Evolutionary conservation across 805 yeast genomes (phyloP), one percentile per base, ranked within the genome.

Genomic region (Isabelozyma gotoi): DNA sequence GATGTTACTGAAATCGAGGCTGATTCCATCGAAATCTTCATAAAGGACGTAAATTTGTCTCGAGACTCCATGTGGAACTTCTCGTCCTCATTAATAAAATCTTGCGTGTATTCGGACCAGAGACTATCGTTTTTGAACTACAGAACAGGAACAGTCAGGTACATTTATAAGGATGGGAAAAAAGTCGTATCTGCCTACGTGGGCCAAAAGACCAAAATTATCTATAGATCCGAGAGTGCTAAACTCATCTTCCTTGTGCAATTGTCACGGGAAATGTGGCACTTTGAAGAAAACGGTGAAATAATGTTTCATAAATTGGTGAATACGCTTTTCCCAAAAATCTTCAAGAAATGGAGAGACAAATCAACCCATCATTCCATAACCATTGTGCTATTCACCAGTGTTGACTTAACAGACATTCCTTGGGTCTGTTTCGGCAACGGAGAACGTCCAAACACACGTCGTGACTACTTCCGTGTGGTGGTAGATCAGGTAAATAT

Each of bases 221-320:
- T 90, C 0, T 92, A 87, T 60, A 76, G 99, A 38, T 89, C 97
- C 1, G 97, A 92, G 55, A 84, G 96, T 33, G 95, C 97, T 2
- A 80, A 86, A 44, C 68, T 92, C 44, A 78, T 88, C 12, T 86
- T 91, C 39, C 72, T 94, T 48, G 82, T 94, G 40, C 99, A 94
- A 59, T 81, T 91, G 48, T 87, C 97, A 1, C 78, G 85, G 33
- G 99, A 94, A 57, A 94, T 94, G 97, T 94, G 97, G 95, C 89
- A 90, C 61, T 94, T 94, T 63, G 98, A 94, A 63, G 97, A 91
- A 57, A 86, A 86, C 51, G 99, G 99, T 2, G 97, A 92, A 57
- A 86, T 91, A 42, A 80, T 89, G 79, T 92, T 92, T 61, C 92
- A 91, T 61, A 88, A 90, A 63, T 80, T 94, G 53, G 89, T 94